Evolutionary conservation across 164 flowering plant genomes (phyloP).

Genomic region (Akebia trifoliata): DNA sequence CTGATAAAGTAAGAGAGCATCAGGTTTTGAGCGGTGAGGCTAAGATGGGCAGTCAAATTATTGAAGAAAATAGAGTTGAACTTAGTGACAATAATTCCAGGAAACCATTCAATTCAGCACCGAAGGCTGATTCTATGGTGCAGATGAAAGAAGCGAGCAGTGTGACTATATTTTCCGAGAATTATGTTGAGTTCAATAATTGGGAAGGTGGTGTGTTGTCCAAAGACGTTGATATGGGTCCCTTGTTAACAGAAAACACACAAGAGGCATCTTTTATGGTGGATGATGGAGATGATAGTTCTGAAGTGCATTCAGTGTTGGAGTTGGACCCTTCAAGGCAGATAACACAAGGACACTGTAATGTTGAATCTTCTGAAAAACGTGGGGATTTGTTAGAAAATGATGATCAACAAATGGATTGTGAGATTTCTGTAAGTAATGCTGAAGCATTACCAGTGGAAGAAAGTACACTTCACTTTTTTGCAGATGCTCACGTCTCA

Average conservation of each 20-base stretch:
- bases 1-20: slow-evolving; percentile 10
- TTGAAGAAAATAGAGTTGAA: no score
- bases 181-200: slow-evolving; percentile 11
- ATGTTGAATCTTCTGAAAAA: no score
- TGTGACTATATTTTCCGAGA: slow-evolving; percentile 8
- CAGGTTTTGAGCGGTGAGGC: slow-evolving; percentile 13
- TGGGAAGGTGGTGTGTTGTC: slow-evolving; percentile 14
- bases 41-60: slow-evolving; percentile 17
- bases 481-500: slow-evolving; percentile 10
- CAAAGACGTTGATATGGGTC: slow-evolving; percentile 14
- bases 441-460: slow-evolving; percentile 15
- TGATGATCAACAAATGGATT: slow-evolving; percentile 10
- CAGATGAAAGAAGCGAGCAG: slow-evolving; percentile 16
- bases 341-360: no score
- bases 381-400: no score
- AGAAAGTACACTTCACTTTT: slow-evolving; percentile 9
- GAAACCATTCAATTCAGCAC: slow-evolving; percentile 10
- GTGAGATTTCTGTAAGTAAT: slow-evolving; percentile 14
- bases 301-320: no score
- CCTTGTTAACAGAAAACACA: slow-evolving; percentile 12
- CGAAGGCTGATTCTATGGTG: slow-evolving; percentile 13
- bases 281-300: no score
- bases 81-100: slow-evolving; percentile 5
- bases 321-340: no score
- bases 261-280: slow-evolving; percentile 14